Evolutionary conservation across 2,329 filamentous ascomycete species (phyloP).

Genomic region (Botrytis fragariae): DNA sequence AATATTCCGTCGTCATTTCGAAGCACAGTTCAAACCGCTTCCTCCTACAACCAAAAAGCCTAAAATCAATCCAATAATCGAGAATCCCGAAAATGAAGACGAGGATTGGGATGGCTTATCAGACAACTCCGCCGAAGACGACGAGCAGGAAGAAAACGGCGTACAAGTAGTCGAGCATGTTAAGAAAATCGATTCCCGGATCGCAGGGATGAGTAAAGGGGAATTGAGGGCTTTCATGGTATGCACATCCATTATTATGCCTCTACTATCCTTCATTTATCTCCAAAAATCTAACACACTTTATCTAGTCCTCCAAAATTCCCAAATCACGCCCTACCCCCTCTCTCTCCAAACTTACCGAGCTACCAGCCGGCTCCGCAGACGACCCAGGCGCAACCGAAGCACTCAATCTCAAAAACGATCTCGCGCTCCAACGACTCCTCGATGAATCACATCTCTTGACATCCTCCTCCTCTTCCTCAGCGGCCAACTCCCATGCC

Average conservation of each 20-base stretch:
- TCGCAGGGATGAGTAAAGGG: constrained; percentile 55
- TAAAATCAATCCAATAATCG: constrained; percentile 23
- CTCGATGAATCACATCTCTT: constrained; percentile 91
- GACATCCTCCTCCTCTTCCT: constrained; percentile 43
- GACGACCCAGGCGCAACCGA: constrained; percentile 57
- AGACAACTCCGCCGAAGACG: neutral
- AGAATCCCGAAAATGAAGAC: constrained; percentile 38
- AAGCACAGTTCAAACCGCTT: constrained; percentile 80
- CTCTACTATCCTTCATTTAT: too few relatives aligned
- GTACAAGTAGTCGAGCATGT: constrained; percentile 47
- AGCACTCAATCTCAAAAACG: constrained; percentile 74
- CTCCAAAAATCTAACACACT: neutral
- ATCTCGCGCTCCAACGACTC: constrained; percentile 86
- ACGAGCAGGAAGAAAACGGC: constrained; percentile 40
- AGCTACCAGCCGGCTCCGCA: constrained; percentile 31
- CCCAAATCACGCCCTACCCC: constrained; percentile 25
- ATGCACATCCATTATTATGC: too few relatives aligned
- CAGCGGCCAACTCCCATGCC: constrained; percentile 37
- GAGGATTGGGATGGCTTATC: constrained; percentile 66
- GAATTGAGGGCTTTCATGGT: constrained; percentile 81
- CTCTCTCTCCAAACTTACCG: constrained; percentile 25
- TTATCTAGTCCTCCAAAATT: constrained; percentile 35
- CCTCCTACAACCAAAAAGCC: constrained; percentile 37
- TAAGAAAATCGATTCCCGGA: constrained; percentile 31
- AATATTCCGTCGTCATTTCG: constrained; percentile 81